phyloP scores from a whole-genome alignment of 306 rosid genomes.

The Quercus robur region DNA sequence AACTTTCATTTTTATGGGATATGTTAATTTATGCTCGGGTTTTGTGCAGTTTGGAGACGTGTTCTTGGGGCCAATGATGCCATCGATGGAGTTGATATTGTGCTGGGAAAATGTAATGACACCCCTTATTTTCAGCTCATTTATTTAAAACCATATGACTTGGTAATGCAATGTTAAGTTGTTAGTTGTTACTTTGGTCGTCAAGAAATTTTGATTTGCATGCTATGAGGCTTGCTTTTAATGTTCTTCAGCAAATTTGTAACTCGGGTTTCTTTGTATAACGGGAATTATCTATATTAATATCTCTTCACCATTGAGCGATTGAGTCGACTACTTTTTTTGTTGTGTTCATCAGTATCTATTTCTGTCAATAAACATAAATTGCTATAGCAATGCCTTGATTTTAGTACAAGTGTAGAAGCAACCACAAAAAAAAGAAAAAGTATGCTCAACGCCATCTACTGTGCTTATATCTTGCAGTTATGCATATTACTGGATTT shows the following conservation, averaged over 20 bases:
- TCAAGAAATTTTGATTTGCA: neutral
- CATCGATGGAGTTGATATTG: constrained; percentile 72
- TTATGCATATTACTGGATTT: neutral
- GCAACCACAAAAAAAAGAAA: neutral
- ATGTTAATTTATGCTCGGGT: constrained; percentile 32
- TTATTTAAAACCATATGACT: neutral
- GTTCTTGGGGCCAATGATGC: constrained; percentile 71
- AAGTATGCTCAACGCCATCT: neutral
- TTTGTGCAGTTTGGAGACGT: constrained; percentile 96
- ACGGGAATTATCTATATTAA: neutral
- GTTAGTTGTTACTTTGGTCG: neutral
- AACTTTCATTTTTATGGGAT: neutral
- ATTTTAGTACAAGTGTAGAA: no score
- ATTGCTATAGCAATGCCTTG: neutral
- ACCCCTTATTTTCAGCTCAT: neutral
- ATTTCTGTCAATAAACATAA: neutral
- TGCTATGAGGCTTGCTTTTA: neutral
- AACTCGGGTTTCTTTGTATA: neutral
- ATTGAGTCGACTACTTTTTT: neutral
- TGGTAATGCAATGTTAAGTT: neutral
- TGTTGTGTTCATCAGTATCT: neutral
- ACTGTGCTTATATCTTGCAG: neutral
- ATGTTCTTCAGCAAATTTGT: neutral
- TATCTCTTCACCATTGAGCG: neutral
- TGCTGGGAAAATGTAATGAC: constrained; percentile 85